phyloP scores from a whole-genome alignment of 345 rosid genomes.

The Pistacia atlantica region DNA sequence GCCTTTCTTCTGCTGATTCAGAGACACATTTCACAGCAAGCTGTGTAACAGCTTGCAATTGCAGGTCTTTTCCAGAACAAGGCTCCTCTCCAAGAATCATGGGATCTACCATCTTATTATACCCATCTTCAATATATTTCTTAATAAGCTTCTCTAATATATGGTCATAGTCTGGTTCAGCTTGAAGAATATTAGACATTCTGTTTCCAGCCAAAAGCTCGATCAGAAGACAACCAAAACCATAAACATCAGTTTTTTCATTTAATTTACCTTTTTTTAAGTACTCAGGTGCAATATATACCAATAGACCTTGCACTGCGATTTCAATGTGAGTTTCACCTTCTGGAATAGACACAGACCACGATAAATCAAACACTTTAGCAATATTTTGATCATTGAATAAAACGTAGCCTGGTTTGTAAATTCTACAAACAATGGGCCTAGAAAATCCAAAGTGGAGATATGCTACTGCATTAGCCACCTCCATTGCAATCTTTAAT shows the following conservation, averaged over 20 bases:
- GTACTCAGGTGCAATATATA: conserved; percentile 11
- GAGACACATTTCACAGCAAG: too few species aligned
- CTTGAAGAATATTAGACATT: neutral
- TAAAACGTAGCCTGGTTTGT: neutral
- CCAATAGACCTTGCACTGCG: neutral
- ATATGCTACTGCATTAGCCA: conserved; percentile 16
- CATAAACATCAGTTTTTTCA: conserved; percentile 33
- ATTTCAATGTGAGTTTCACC: conserved; percentile 1
- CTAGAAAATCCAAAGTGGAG: conserved; percentile 26
- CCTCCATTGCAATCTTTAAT: conserved; percentile 6
- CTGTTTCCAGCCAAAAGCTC: neutral
- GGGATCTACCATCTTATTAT: too few species aligned
- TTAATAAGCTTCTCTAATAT: too few species aligned
- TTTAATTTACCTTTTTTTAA: neutral
- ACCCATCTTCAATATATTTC: neutral
- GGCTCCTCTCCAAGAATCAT: too few species aligned
- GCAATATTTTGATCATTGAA: conserved; percentile 8
- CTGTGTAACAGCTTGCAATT: too few species aligned
- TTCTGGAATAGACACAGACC: conserved; percentile 21
- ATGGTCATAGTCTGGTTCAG: too few species aligned
- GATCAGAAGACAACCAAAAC: neutral
- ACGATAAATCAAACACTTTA: conserved; percentile 21
- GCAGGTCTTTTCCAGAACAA: too few species aligned
- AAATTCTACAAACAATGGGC: conserved; percentile 19
- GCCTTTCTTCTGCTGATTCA: too few species aligned